phyloP scores from a whole-genome alignment of 2,329 filamentous ascomycete species.

The Phoma sp. region DNA sequence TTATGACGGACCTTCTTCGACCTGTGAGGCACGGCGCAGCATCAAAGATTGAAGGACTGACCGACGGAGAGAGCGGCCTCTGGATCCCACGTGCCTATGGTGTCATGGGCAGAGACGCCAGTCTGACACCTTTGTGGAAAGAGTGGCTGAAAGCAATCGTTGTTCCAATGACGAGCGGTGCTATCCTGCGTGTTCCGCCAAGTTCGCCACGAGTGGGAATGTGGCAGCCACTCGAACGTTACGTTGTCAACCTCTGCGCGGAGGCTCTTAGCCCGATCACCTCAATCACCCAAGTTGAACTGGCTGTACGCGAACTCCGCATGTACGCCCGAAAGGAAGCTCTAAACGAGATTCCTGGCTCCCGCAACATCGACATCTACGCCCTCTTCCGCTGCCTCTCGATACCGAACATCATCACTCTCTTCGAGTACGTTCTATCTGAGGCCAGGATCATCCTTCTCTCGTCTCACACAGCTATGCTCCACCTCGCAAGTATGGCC shows the following conservation, averaged over 20 bases:
- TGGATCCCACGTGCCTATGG: conserved; percentile 96
- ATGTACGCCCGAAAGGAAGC: conserved; percentile 94
- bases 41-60: conserved; percentile 95
- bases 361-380: conserved; percentile 90
- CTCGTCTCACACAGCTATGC: conserved; percentile 94
- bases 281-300: conserved; percentile 94
- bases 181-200: conserved; percentile 79
- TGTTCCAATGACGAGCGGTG: conserved; percentile 94
- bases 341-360: conserved; percentile 88
- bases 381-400: conserved; percentile 89
- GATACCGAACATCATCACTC: conserved; percentile 87
- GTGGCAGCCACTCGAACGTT: conserved; percentile 96
- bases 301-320: conserved; percentile 86
- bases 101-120: conserved; percentile 83
- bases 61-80: conserved; percentile 91
- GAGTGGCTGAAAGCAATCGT: conserved; percentile 94
- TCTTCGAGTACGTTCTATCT: conserved; percentile 91
- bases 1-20: conserved; percentile 95
- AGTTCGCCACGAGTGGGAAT: conserved; percentile 90
- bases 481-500: conserved; percentile 91
- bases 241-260: conserved; percentile 95
- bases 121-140: conserved; percentile 93
- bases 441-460: conserved; percentile 96
- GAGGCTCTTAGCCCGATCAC: conserved; percentile 91
- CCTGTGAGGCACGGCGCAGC: conserved; percentile 93